A percentile compares a stretch with the other conserved stretches of the same genome.
Evolutionary conservation across 192 early-diverging fungal species (phyloP).

Genomic region (Chytriomyces confervae): DNA sequence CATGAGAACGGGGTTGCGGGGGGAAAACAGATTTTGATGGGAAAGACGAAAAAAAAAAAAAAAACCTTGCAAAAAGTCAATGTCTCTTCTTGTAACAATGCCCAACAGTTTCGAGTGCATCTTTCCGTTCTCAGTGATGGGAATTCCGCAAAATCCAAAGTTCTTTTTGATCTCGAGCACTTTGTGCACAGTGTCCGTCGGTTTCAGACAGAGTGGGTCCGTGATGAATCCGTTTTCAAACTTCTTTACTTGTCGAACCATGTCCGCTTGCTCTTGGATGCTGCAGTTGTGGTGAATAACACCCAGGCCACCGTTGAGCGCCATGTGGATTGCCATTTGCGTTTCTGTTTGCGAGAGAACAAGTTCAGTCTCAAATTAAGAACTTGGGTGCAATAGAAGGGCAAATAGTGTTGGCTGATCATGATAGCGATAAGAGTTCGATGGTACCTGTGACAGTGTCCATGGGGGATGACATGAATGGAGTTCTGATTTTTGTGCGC

Average conservation of each 20-base stretch:
- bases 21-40: conserved; percentile 6
- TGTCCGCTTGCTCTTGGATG: conserved; percentile 92
- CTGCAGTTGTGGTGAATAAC: conserved; percentile 99
- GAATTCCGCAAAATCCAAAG: conserved; percentile 95
- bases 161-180: conserved; percentile 85
- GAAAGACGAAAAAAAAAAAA: background rate
- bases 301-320: conserved; percentile 94
- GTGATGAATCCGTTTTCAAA: conserved; percentile 99
- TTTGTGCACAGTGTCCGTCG: conserved; percentile 81
- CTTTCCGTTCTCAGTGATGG: conserved; percentile 91
- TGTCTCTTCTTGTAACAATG: conserved; percentile 95
- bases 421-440: background rate
- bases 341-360: conserved; percentile 61
- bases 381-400: background rate
- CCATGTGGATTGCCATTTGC: conserved; percentile 99
- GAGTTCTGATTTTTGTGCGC: conserved; percentile 89
- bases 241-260: conserved; percentile 94
- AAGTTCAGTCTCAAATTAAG: background rate
- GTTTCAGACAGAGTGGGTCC: conserved; percentile 87
- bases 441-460: conserved; percentile 85
- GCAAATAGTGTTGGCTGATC: background rate
- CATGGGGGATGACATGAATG: conserved; percentile 96
- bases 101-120: conserved; percentile 88
- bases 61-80: conserved; percentile 79
- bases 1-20: background rate